Conservation (phyloP, 2,329 filamentous ascomycete species). For the Aureobasidium sp. region DNA sequence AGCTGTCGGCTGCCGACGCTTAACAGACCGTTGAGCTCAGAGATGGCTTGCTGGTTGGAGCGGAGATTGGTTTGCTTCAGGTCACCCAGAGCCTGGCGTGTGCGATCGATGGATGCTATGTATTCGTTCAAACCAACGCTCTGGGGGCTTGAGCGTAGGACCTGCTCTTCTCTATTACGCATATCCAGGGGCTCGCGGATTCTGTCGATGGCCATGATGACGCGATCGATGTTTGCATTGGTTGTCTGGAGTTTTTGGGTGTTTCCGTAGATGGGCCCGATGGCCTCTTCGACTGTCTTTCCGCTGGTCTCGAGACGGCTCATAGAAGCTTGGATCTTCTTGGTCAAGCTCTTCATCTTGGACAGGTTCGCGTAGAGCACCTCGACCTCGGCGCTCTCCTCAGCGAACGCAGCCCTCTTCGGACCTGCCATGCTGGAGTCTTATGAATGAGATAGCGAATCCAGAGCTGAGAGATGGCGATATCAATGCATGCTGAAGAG, state of each 20-base stretch:
- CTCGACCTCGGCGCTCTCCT: constrained; percentile 60
- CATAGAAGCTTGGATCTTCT: constrained; percentile 88
- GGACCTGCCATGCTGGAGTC: constrained; percentile 40
- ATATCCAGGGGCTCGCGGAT: constrained; percentile 87
- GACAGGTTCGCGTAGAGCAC: constrained; percentile 64
- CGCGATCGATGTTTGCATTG: constrained; percentile 77
- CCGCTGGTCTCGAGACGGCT: constrained; percentile 77
- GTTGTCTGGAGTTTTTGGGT: constrained; percentile 84
- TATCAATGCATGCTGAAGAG: neutral
- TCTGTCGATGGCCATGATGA: constrained; percentile 79
- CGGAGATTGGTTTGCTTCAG: constrained; percentile 85
- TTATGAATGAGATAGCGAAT: neutral
- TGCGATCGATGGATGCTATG: constrained; percentile 78
- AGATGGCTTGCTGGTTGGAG: constrained; percentile 81
- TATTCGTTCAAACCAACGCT: constrained; percentile 76
- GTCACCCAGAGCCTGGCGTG: constrained; percentile 74
- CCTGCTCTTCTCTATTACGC: constrained; percentile 82
- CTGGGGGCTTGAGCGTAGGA: constrained; percentile 71
- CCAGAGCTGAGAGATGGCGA: neutral
- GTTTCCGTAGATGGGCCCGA: constrained; percentile 85
- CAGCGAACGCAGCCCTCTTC: constrained; percentile 48
- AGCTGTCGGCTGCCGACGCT: constrained; percentile 73
- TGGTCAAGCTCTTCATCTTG: constrained; percentile 87
- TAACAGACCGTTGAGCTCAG: constrained; percentile 68
- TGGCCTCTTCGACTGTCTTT: constrained; percentile 83